Base-by-base conservation (phyloP, 306 rosid genomes). In the Mimosa bimucronata region DNA sequence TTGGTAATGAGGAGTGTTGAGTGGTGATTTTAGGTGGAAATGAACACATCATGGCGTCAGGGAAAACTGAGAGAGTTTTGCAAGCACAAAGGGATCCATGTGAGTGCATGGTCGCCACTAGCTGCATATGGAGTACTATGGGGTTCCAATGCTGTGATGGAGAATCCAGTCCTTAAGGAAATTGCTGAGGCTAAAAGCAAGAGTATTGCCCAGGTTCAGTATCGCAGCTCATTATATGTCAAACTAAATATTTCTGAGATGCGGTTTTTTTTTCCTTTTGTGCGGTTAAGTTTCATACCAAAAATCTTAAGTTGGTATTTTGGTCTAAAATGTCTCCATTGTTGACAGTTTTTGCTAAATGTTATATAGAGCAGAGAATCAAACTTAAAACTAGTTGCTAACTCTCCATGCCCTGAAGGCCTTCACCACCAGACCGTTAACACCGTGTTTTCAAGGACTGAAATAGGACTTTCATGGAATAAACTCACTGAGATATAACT, bases 31-130 rank as follows among this genome's bases (percentile, higher is more conserved):
- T 61, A 61, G 67, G 67, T 61, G 67, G 67, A 61, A 28, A 61
- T 61, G 67, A 61, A 28, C 67, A 13, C 67, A 61, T 61, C 67
- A 61, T 61, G 67, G 67, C 67, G 6, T 28, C 67, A 61, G 10
- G 67, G 38, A 7, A 61, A 61, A 28, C 38, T 61, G 0, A 13
- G 40, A 28, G n/a, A 61, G n/a, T 61, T 61, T 28, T 61, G 67
- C 67, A 61, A 61, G 40, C 67, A 61, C 9, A 61, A 61, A 61
- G 67, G 40, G 84, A 80, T 86, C 26, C 80, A 83, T 73, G 85
- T 83, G 72, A 79, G 89, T 77, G 89, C 89, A 77, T 86, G 89
- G 89, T 86, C 89, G 25, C 86, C 89, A 72, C 58, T 86, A 15
- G 89, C 83, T 73, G 80, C 85, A 52, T 72, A 86, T 58, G 75